These are phyloP conservation scores for Pilaira anomala DNA, from an alignment of 192 early-diverging fungal species.

Conservation along the genomic window DNA sequence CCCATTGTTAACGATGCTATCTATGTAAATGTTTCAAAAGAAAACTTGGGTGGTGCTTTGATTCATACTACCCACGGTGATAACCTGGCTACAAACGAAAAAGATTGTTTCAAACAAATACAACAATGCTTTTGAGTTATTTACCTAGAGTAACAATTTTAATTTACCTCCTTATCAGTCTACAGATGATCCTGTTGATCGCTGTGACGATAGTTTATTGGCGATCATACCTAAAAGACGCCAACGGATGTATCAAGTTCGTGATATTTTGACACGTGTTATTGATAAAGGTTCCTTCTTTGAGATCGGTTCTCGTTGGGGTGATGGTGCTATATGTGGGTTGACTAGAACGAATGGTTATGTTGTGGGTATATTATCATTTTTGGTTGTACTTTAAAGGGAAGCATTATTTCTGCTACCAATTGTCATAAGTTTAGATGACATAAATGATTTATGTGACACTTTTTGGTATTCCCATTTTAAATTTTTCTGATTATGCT, in stretches of 20 bases:
- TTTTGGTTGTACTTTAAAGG: constrained; percentile 30
- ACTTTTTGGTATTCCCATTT: constrained; percentile 34
- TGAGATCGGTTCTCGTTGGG: constrained; percentile 39
- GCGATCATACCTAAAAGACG: constrained; percentile 28
- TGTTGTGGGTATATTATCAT: constrained; percentile 31
- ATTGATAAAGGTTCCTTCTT: constrained; percentile 34
- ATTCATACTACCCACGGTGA: constrained; percentile 38
- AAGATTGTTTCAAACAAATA: constrained; percentile 34
- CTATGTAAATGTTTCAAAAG: constrained; percentile 32
- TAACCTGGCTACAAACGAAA: constrained; percentile 27
- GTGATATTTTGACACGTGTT: constrained; percentile 26
- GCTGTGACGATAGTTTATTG: constrained; percentile 26
- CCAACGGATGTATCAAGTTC: constrained; percentile 33
- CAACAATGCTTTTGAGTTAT: constrained; percentile 21
- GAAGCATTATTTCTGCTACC: constrained; percentile 25
- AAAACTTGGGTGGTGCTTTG: constrained; percentile 31
- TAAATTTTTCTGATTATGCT: constrained; percentile 40
- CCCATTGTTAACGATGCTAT: constrained; percentile 38
- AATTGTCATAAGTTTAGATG: constrained; percentile 35
- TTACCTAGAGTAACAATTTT: constrained; percentile 20
- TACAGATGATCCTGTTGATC: constrained; percentile 14
- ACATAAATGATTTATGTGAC: constrained; percentile 37
- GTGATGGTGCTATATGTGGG: constrained; percentile 35
- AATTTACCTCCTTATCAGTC: constrained; percentile 15
- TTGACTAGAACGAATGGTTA: constrained; percentile 31